phyloP scores from a whole-genome alignment of 495 filamentous ascomycete species.

The Lindgomyces ingoldianus region DNA sequence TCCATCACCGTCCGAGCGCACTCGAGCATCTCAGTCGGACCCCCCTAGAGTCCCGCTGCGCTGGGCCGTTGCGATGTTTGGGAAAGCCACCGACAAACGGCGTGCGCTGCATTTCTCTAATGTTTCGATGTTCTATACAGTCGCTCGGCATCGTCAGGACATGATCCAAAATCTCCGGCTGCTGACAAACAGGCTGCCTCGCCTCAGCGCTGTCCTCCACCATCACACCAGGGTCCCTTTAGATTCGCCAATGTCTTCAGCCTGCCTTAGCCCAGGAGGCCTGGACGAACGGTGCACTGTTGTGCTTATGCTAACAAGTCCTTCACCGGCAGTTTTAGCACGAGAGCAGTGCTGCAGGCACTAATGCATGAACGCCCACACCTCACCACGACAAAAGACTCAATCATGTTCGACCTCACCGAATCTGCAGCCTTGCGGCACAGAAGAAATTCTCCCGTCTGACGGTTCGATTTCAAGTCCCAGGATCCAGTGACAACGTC shows the following conservation, averaged over 20 bases:
- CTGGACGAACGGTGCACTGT: constrained; percentile 23
- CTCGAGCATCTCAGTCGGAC: background rate
- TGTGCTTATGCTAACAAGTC: constrained; percentile 13
- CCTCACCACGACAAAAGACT: background rate
- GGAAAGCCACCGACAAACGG: constrained; percentile 14
- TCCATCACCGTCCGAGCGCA: constrained; percentile 28
- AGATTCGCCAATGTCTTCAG: constrained; percentile 18
- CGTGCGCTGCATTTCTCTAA: background rate
- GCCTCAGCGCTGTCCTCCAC: too few relatives aligned
- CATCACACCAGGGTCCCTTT: background rate
- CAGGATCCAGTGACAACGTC: background rate
- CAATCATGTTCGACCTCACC: constrained; percentile 5
- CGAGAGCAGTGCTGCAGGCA: constrained; percentile 21
- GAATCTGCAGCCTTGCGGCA: constrained; percentile 21
- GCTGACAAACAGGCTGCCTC: background rate
- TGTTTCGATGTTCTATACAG: too few relatives aligned
- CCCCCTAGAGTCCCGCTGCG: constrained; percentile 18
- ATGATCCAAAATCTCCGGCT: constrained; percentile 4
- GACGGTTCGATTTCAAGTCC: constrained; percentile 8
- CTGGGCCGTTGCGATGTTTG: constrained; percentile 17
- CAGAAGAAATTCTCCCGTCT: constrained; percentile 16
- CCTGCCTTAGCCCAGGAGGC: constrained; percentile 14
- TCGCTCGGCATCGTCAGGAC: background rate
- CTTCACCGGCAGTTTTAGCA: constrained; percentile 27
- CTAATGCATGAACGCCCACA: constrained; percentile 30